phyloP scores from a whole-genome alignment of 192 early-diverging fungal genomes.

The Gaertneriomyces semiglobifer region DNA sequence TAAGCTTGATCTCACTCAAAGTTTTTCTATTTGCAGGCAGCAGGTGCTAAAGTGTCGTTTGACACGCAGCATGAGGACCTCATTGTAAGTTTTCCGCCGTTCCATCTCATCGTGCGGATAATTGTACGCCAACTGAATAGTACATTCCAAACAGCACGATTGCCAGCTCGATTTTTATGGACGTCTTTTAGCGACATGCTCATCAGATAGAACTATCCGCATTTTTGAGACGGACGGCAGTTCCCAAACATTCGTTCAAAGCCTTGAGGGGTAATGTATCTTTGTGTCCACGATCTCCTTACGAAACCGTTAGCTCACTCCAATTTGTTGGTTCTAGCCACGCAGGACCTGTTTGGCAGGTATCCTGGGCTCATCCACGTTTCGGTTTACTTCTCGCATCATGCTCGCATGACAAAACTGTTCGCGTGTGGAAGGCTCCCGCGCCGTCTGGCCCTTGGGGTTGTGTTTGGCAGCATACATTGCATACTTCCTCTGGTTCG shows the following conservation, averaged over 20 bases:
- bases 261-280: conserved; percentile 66
- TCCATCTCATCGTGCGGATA: neutral
- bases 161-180: conserved; percentile 81
- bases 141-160: conserved; percentile 57
- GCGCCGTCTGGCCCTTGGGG: conserved; percentile 79
- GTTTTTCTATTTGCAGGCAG: neutral
- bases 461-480: conserved; percentile 79
- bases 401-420: conserved; percentile 93
- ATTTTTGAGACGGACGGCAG: conserved; percentile 88
- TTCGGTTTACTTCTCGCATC: conserved; percentile 94
- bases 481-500: conserved; percentile 86
- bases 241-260: conserved; percentile 61
- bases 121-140: neutral
- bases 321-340: conserved; percentile 54
- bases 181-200: conserved; percentile 93
- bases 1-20: too few species aligned
- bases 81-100: conserved; percentile 58
- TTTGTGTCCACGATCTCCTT: neutral
- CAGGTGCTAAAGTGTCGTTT: conserved; percentile 50
- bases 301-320: neutral
- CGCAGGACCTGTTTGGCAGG: conserved; percentile 98
- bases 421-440: conserved; percentile 81
- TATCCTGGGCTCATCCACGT: conserved; percentile 98
- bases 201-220: conserved; percentile 90
- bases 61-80: conserved; percentile 88